Percentiles rank a stretch among this genome's conserved stretches.
Conservation (phyloP, 1,139 yeast genomes). For the Pichia norvegensis region DNA sequence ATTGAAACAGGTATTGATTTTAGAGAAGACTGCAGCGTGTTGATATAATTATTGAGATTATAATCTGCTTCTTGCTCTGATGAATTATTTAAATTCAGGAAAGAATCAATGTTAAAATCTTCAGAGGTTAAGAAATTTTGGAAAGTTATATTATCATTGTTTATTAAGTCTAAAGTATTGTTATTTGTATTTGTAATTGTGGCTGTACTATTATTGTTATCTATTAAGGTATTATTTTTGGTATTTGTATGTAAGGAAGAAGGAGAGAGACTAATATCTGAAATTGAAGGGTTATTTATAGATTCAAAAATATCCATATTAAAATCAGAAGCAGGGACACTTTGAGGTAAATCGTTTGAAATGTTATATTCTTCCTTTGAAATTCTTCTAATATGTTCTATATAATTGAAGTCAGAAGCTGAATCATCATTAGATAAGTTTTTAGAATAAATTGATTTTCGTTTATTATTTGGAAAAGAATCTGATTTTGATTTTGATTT, state of each 20-base stretch:
- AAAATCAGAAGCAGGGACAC: slow-evolving; percentile 3
- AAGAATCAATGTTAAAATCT: slow-evolving; percentile 26
- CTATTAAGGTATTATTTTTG: not conserved
- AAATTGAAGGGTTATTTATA: not conserved
- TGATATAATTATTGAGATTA: slow-evolving; percentile 25
- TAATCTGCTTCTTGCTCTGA: slow-evolving; percentile 13
- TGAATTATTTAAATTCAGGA: slow-evolving; percentile 22
- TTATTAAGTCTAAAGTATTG: not conserved
- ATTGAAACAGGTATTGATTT: slow-evolving; percentile 8
- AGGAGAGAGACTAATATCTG: not conserved
- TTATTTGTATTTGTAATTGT: too few relatives aligned
- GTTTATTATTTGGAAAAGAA: not conserved
- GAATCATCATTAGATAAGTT: not conserved
- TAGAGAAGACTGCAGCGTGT: slow-evolving; percentile 25
- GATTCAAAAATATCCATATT: slow-evolving; percentile 2
- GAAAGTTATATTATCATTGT: slow-evolving; percentile 1
- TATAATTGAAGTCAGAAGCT: slow-evolving; percentile 25
- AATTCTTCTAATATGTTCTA: slow-evolving; percentile 29
- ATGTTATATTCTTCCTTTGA: slow-evolving; percentile 28
- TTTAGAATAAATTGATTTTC: not conserved
- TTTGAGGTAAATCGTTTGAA: slow-evolving; percentile 14
- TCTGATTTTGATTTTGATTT: not conserved
- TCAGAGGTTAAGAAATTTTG: slow-evolving; percentile 11
- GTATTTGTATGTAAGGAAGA: not conserved
- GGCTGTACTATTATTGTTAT: too few relatives aligned